Percentiles rank a stretch among this genome's conserved stretches.
Conservation (phyloP, 306 rosid species). For the Morella rubra region DNA sequence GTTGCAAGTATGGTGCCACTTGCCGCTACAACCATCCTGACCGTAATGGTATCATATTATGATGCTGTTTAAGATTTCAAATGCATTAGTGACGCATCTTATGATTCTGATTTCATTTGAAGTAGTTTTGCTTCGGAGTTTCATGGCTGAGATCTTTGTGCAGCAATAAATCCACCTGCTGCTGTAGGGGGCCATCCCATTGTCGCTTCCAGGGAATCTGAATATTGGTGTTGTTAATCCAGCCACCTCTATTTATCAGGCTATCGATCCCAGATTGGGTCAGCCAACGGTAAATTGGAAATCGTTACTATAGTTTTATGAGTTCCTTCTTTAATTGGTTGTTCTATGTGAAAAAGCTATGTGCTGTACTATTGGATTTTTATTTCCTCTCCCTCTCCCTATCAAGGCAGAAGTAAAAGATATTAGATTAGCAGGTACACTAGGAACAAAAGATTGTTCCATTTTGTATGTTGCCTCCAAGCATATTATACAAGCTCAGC, state of each 20-base stretch:
- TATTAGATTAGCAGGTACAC: no score
- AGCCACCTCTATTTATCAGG: slow-evolving; percentile 68
- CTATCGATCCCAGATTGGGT: slow-evolving; percentile 65
- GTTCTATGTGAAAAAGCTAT: not conserved
- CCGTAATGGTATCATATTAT: slow-evolving; percentile 67
- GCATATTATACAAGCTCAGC: no score
- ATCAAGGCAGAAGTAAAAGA: no score
- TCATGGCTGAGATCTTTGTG: slow-evolving; percentile 32
- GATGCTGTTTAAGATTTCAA: slow-evolving; percentile 28
- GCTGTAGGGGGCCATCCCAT: slow-evolving; percentile 57
- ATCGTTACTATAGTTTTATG: slow-evolving; percentile 8
- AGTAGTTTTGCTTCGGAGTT: not conserved
- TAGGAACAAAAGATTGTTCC: no score
- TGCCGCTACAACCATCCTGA: slow-evolving; percentile 99
- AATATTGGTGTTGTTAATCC: slow-evolving; percentile 69
- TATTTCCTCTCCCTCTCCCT: no score
- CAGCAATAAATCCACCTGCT: slow-evolving; percentile 57
- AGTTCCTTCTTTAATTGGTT: not conserved
- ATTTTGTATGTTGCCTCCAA: no score
- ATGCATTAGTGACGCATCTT: not conserved
- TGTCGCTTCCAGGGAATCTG: slow-evolving; percentile 58
- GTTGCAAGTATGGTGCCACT: slow-evolving; percentile 88
- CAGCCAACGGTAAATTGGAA: slow-evolving; percentile 62
- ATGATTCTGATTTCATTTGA: slow-evolving; percentile 18
- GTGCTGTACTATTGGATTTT: no score